Base-by-base conservation (phyloP, 192 early-diverging fungal species). In the Nowakowskiella sp. region DNA sequence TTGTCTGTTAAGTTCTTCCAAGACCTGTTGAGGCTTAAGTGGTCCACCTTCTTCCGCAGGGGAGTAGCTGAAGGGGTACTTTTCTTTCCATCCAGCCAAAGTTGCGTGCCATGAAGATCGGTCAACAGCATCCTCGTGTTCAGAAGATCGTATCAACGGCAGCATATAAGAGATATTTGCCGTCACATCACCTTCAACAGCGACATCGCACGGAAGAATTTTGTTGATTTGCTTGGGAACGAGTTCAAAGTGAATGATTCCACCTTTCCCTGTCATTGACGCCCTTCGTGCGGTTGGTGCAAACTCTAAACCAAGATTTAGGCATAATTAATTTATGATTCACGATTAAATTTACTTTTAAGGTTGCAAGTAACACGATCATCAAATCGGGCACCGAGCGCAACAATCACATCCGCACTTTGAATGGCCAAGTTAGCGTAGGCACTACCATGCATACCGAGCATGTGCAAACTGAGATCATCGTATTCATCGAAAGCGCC, bases 161-260 rank as follows among this genome's bases (percentile, higher is more conserved):
- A 96, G 62, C 58, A 99, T 62, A 32, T 76, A 78, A 7, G 70
- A 68, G 57, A 99, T 44, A 73, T 96, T 99, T 55, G 82, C 79
- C 16, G 87, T 78, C 3, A 94, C 93, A 64, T 99, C 95, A 30
- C 95, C 95, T 66, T 94, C 92, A 32, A 99, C 85, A 28, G 93
- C 90, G 26, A 85, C 68, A 42, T 88, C 89, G 24, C 86, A 89
- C 59, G 90, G 79, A 32, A 99, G 84, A 24, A 93, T 87, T 78
- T 99, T 99, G 80, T 97, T 99, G 79, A 99, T 97, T 70, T 99
- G 94, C 78, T 99, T 99, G 62, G 91, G 93, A 83, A 92, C 82
- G 61, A 99, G 95, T 64, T 99, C 95, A 81, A 99, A 99, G 68
- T 99, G 95, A 49, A 91, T 81, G 48, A 99, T 96, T 51, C 95